Base-by-base conservation (phyloP, 805 yeast species). In the Saitoella complicata region DNA sequence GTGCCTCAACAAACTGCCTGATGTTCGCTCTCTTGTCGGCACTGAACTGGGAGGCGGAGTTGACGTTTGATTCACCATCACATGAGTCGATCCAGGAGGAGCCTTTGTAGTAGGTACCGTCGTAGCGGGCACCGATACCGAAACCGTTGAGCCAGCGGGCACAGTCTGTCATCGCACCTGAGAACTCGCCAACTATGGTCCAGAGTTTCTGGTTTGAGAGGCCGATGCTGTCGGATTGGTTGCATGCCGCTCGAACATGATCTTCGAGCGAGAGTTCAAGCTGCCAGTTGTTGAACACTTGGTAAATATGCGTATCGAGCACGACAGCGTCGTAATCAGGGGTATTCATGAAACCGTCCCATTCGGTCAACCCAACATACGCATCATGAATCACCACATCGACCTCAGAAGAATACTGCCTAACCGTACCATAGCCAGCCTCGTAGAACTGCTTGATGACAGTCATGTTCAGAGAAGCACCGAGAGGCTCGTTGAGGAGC, bases 151-250 rank as follows among this genome's bases (percentile, higher is more conserved):
- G 65, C 94, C 94, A 80, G 47, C 70, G 69, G 5, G 91, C 74
- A 67, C 96, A 87, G 64, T 87, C 95, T 3, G 95, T 86, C 51
- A 87, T 69, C 1, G 96, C 96, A 8, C 86, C 94, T 29, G 83
- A 68, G 83, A 88, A 87, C 66, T 86, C 95, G 49, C 95, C 96
- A 40, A 75, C 71, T 32, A 86, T 68, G 44, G 72, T 71, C 83
- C 88, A 81, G 60, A 80, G 84, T 54, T 67, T 61, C 59, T 80
- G 87, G 31, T 52, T 44, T n/a, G 45, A 8, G 39, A 7, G 30
- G 49, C 39, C 30, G 37, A 70, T 63, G 42, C 63, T 58, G 46
- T 60, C 46, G 41, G 74, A 77, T 65, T 75, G 71, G 21, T 61
- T 57, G 58, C 80, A 74, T 2, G 78, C 76, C 37, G 64, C 56